Percentiles rank a stretch among this genome's conserved stretches.
phyloP scores from a whole-genome alignment of 805 yeast species.

The Pichia rugopelliculosa region DNA sequence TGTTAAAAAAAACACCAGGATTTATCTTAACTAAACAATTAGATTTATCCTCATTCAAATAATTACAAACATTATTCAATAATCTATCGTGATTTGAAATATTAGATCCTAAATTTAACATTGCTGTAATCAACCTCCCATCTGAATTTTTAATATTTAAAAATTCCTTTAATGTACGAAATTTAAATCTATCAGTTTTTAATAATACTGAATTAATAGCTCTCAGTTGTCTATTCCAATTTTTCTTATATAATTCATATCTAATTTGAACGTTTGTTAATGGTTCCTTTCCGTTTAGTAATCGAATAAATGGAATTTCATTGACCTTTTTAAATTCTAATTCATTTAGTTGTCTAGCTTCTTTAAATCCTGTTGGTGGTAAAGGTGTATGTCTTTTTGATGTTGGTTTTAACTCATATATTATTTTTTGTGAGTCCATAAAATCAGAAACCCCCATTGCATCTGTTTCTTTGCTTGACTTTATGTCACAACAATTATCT shows the following conservation, averaged over 20 bases:
- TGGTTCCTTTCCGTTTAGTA: slow-evolving; percentile 39
- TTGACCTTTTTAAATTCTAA: not conserved
- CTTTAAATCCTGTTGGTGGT: slow-evolving; percentile 7
- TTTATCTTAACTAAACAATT: slow-evolving; percentile 14
- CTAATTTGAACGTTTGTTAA: slow-evolving; percentile 29
- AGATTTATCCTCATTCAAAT: slow-evolving; percentile 13
- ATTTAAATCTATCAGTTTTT: slow-evolving; percentile 30
- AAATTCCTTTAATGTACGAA: slow-evolving; percentile 25
- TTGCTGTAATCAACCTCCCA: slow-evolving; percentile 28
- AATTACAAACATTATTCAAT: slow-evolving; percentile 22
- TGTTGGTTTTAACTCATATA: slow-evolving; percentile 21
- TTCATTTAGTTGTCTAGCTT: slow-evolving; percentile 3
- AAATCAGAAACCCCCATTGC: slow-evolving; percentile 10
- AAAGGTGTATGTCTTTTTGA: not conserved
- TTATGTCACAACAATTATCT: no score
- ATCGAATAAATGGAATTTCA: slow-evolving; percentile 33
- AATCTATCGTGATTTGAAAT: slow-evolving; percentile 34
- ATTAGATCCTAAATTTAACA: slow-evolving; percentile 37
- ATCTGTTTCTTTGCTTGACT: not conserved
- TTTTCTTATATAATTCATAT: slow-evolving; percentile 35
- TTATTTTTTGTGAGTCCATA: slow-evolving; percentile 26
- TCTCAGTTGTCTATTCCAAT: slow-evolving; percentile 30
- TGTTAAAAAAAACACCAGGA: slow-evolving; percentile 11
- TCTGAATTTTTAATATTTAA: slow-evolving; percentile 19
- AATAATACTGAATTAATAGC: slow-evolving; percentile 25